These are phyloP conservation scores for Lactarius pseudohatsudake DNA, from an alignment of 768 basidiomycete genomes.

Conservation along the genomic window DNA sequence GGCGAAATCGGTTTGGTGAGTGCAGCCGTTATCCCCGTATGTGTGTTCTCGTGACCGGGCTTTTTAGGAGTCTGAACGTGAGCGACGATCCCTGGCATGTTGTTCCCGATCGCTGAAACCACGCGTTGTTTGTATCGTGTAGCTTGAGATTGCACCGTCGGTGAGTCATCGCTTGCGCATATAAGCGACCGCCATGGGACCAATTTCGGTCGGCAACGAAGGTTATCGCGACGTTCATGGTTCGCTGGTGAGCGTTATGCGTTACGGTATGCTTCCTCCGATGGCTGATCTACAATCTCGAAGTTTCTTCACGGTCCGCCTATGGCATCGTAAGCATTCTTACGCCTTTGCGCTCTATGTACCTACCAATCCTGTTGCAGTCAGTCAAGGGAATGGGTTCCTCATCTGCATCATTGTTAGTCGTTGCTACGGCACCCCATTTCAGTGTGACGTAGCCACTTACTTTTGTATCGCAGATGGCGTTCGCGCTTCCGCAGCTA, in stretches of 20 bases:
- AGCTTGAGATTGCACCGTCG: conserved; percentile 20
- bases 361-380: neutral
- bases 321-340: conserved; percentile 18
- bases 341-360: too few relatives aligned
- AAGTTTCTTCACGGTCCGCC: conserved; percentile 17
- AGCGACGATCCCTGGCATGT: neutral
- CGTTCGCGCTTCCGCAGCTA: conserved; percentile 10
- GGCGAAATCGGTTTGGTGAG: conserved; percentile 9
- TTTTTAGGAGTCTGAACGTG: conserved; percentile 15
- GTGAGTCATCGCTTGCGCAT: neutral
- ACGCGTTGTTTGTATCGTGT: neutral
- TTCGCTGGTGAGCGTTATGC: conserved; percentile 14
- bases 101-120: neutral
- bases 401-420: conserved; percentile 6
- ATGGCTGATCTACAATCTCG: neutral
- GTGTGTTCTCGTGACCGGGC: too few relatives aligned
- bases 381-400: conserved; percentile 2
- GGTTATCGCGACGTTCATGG: conserved; percentile 16
- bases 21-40: neutral
- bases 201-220: neutral
- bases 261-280: too few relatives aligned
- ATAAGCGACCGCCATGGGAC: neutral
- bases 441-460: neutral
- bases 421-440: neutral
- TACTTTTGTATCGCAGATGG: neutral